Evolutionary conservation across 140 eudicot genomes (phyloP).

Genomic region (Anethum foeniculum): DNA sequence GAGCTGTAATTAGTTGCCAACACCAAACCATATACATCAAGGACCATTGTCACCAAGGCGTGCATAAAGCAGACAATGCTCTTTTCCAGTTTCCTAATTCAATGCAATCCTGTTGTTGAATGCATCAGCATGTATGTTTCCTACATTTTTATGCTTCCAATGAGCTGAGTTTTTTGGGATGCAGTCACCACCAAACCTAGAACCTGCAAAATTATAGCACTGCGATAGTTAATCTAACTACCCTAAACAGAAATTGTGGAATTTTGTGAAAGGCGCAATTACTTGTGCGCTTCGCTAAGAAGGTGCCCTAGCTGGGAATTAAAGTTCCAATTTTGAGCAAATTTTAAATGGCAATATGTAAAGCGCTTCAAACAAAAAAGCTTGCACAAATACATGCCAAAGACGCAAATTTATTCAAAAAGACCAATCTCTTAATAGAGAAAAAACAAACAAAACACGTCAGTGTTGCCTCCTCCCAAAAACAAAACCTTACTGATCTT

Average conservation of each 20-base stretch:
- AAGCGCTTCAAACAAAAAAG: background rate
- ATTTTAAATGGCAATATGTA: background rate
- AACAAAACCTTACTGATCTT: background rate
- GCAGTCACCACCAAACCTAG: background rate
- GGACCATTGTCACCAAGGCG: background rate
- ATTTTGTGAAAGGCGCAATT: background rate
- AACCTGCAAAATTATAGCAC: background rate
- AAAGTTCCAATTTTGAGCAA: background rate
- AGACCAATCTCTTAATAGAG: background rate
- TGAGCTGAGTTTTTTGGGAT: background rate
- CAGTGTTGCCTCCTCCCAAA: background rate
- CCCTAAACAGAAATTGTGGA: background rate
- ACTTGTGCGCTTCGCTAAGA: background rate
- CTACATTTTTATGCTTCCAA: background rate
- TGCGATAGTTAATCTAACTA: background rate
- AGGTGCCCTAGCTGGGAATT: background rate
- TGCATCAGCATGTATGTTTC: background rate
- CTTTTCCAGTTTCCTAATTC: background rate
- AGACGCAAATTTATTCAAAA: too few species aligned
- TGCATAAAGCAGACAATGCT: background rate
- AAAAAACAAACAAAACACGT: background rate
- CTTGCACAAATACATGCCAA: background rate
- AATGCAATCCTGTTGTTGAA: background rate
- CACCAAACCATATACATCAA: background rate
- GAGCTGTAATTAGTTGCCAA: background rate